A percentile compares a stretch with the other conserved stretches of the same genome.
Conservation (phyloP, 352 stramenopile genomes). For the Pythium phragmitis region DNA sequence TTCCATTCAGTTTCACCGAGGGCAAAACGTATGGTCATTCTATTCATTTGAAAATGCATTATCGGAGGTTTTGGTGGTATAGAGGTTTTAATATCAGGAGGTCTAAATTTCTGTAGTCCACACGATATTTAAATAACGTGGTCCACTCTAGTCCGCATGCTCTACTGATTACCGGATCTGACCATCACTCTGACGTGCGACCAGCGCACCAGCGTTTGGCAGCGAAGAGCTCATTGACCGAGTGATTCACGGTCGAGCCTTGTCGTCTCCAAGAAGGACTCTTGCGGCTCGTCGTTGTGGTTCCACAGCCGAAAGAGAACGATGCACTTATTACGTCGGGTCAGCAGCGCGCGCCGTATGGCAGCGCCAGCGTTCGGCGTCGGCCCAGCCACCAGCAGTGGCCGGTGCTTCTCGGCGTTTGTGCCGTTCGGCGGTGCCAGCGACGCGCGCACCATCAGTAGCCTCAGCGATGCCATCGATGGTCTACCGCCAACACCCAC, state of each 20-base stretch:
- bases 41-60: background rate
- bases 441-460: slow-evolving; percentile 18
- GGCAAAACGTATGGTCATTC: background rate
- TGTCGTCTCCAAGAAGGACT: too few relatives aligned
- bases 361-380: slow-evolving; percentile 24
- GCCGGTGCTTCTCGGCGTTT: slow-evolving; percentile 15
- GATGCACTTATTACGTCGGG: slow-evolving; percentile 39
- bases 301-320: background rate
- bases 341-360: slow-evolving; percentile 33
- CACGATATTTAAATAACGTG: background rate
- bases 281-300: background rate
- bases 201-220: slow-evolving; percentile 4
- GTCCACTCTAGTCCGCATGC: slow-evolving; percentile 2
- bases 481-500: slow-evolving; percentile 48
- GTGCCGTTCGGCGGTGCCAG: background rate
- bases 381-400: slow-evolving; percentile 1
- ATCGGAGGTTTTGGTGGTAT: background rate
- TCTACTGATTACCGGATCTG: slow-evolving; percentile 11
- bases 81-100: slow-evolving; percentile 5
- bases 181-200: slow-evolving; percentile 23
- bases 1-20: slow-evolving; percentile 12
- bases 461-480: slow-evolving; percentile 32
- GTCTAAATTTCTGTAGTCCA: background rate
- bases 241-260: background rate
- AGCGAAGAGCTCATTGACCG: slow-evolving; percentile 3